Evolutionary conservation across 139 green algal species (phyloP), one percentile per base, ranked within the genome.

Genomic region (Coelastrella sp.): DNA sequence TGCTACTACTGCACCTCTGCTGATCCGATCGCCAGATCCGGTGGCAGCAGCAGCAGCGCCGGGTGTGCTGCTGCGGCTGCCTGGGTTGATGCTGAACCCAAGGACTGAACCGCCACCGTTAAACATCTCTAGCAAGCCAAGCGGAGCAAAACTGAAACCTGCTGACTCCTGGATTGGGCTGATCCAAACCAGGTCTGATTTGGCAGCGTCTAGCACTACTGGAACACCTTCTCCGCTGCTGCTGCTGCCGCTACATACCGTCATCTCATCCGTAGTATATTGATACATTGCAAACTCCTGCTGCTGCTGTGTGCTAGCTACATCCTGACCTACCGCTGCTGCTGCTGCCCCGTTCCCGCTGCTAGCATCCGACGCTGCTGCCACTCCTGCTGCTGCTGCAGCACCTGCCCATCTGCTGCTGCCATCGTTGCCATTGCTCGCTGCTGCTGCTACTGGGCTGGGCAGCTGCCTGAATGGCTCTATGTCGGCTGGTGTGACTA

Each of bases 41-140:
- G 2, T 59, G 6, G 73, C 73, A 17, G 73, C 74, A 17, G 74
- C 75, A 10, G 65, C 68, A 68, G 20, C 60, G 7, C n/a, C 47
- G 14, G 58, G 20, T 8, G 7, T 20, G 16, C 32, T 73, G 60
- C 59, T 32, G 59, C 85, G 57, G 60, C 4, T 60, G 58, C 7
- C 56, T 11, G 59, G 54, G 13, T n/a, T n/a, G 23, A 10, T 81
- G 23, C 56, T 11, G 11, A 89, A 95, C 6, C 91, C 65, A n/a
- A 87, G 54, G 17, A 98, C 92, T 4, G 94, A 94, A 22, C 95
- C 97, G 75, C 95, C 95, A 17, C 95, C 89, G 82, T 99, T 99
- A 23, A 97, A 94, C 95, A 98, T 97, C 54, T 94, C 92, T 0
- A 89, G 56, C 14, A 98, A 91, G 4, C 96, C 97, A 3, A 98